phyloP scores from a whole-genome alignment of 2,329 filamentous ascomycete species.

The Rhinocladiella similis region DNA sequence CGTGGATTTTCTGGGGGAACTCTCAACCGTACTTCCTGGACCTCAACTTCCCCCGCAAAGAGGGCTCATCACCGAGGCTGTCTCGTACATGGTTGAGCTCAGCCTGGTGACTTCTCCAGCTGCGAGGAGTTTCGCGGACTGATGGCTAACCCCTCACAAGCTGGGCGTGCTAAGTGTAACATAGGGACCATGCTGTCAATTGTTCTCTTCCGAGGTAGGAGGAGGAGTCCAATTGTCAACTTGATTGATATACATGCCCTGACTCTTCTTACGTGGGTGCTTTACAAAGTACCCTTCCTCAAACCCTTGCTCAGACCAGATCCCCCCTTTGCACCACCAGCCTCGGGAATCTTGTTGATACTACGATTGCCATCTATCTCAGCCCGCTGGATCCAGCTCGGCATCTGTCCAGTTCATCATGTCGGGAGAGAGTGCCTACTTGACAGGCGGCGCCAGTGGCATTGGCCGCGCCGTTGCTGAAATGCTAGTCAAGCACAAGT shows the following conservation, averaged over 20 bases:
- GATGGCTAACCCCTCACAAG: background rate
- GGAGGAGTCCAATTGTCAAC: no score
- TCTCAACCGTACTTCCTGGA: background rate
- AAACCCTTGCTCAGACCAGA: no score
- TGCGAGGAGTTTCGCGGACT: background rate
- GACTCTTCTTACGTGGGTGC: no score
- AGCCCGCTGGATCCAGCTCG: background rate
- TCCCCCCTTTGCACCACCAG: no score
- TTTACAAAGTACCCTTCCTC: no score
- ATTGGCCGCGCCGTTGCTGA: slow-evolving; percentile 30
- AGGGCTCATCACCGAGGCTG: no score
- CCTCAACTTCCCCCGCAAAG: background rate
- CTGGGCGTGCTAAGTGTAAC: no score
- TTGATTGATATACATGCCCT: no score
- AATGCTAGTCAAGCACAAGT: slow-evolving; percentile 31
- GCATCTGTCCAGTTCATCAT: background rate
- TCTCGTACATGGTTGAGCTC: no score
- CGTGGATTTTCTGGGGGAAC: no score
- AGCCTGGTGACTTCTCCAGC: no score
- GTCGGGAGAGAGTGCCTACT: slow-evolving; percentile 25
- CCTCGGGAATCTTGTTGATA: background rate
- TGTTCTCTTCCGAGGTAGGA: no score
- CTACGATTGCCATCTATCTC: background rate
- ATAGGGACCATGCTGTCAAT: background rate
- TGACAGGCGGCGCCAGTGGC: slow-evolving; percentile 33